Conservation (phyloP, 106 monocot genomes). For the Hemerocallis citrina region DNA sequence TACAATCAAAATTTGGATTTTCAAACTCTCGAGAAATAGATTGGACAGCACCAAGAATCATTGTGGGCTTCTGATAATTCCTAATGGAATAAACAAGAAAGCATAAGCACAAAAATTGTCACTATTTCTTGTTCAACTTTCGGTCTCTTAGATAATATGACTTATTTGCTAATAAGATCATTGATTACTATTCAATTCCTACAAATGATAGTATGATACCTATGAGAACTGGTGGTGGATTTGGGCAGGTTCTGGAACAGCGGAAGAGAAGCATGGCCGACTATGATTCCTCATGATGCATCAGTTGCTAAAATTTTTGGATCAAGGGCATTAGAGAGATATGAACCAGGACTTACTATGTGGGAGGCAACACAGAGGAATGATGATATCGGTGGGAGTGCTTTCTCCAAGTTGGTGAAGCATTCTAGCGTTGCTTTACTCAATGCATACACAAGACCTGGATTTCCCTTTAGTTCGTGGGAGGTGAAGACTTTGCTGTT, state of each 20-base stretch:
- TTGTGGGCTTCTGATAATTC: no score
- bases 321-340: slow-evolving; percentile 58
- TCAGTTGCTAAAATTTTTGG: slow-evolving; percentile 79
- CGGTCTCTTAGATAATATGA: neutral
- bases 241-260: slow-evolving; percentile 67
- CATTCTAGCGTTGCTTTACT: slow-evolving; percentile 67
- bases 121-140: no score
- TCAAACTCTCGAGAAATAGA: no score
- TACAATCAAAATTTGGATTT: no score
- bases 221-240: neutral
- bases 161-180: no score
- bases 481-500: slow-evolving; percentile 76
- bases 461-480: slow-evolving; percentile 65
- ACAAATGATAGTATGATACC: no score
- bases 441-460: slow-evolving; percentile 40
- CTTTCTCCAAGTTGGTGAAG: slow-evolving; percentile 64
- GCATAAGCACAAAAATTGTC: no score
- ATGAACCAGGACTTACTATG: slow-evolving; percentile 69
- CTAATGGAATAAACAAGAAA: no score
- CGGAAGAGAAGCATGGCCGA: slow-evolving; percentile 74
- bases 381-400: slow-evolving; percentile 54
- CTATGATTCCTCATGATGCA: slow-evolving; percentile 55
- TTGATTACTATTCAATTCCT: no score
- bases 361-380: slow-evolving; percentile 64
- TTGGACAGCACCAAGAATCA: no score